These are phyloP conservation scores for Pythium vanterpoolii DNA, from an alignment of 352 stramenopile species.

Conservation along the genomic window DNA sequence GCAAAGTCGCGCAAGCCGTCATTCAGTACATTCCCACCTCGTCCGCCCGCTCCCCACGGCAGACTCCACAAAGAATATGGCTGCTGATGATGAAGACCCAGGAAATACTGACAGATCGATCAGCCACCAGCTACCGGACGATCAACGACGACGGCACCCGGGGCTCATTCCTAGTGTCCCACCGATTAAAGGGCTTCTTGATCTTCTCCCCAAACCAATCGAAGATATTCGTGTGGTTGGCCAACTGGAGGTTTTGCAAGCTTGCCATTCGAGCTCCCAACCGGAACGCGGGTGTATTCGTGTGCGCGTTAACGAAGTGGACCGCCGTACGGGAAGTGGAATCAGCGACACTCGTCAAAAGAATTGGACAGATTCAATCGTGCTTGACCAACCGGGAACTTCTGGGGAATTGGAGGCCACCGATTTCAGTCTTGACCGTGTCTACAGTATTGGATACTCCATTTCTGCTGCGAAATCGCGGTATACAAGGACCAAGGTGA, in stretches of 20 bases:
- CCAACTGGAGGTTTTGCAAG: conserved; percentile 77
- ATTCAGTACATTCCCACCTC: conserved; percentile 57
- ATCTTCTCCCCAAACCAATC: conserved; percentile 74
- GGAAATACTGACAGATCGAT: neutral
- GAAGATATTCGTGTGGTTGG: conserved; percentile 54
- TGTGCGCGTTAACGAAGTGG: conserved; percentile 63
- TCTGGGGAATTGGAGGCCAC: conserved; percentile 69
- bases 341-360: conserved; percentile 49
- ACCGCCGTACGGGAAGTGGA: conserved; percentile 25
- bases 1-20: conserved; percentile 26
- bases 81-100: neutral
- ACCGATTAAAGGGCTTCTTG: conserved; percentile 76
- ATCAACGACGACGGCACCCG: conserved; percentile 58
- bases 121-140: conserved; percentile 16
- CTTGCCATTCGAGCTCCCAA: conserved; percentile 73
- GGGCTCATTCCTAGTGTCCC: conserved; percentile 76
- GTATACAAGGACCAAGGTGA: conserved; percentile 85
- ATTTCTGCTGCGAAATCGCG: conserved; percentile 68
- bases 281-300: conserved; percentile 66
- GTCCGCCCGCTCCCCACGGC: conserved; percentile 27
- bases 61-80: neutral
- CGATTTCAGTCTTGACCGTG: conserved; percentile 56
- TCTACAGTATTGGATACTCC: conserved; percentile 81
- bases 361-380: conserved; percentile 71
- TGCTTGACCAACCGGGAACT: conserved; percentile 72